Percentiles rank a stretch among this genome's conserved stretches.
Evolutionary conservation across 2,329 filamentous ascomycete genomes (phyloP).

Genomic region (Aspergillus jensenii): DNA sequence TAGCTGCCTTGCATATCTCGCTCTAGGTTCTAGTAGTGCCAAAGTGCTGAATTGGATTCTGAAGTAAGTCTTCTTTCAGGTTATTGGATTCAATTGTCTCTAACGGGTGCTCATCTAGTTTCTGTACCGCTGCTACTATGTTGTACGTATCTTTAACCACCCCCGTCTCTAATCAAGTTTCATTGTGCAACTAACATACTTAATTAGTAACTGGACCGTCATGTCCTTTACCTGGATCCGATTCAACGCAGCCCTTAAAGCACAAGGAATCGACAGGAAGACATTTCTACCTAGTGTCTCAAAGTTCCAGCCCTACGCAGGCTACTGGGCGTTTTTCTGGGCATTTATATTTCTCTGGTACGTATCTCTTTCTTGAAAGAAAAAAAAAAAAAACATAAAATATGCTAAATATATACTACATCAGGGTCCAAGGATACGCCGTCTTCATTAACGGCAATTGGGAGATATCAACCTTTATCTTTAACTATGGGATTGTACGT

Average conservation of each 20-base stretch:
- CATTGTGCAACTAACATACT: not conserved
- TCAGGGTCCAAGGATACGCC: constrained; percentile 2
- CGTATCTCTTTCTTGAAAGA: not conserved
- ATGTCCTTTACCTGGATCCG: constrained; percentile 4
- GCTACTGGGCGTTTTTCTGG: constrained; percentile 4
- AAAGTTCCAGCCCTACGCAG: constrained; percentile 1
- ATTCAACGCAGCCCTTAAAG: constrained; percentile 2
- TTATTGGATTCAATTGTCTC: not conserved
- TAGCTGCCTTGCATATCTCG: not conserved
- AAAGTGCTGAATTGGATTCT: constrained; percentile 5
- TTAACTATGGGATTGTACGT: constrained; percentile 5
- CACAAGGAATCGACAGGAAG: not conserved
- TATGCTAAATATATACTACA: not conserved
- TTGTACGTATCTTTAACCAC: not conserved
- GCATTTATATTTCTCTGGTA: constrained; percentile 6
- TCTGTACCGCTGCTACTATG: constrained; percentile 8
- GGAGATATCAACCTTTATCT: constrained; percentile 4
- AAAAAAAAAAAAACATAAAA: not conserved
- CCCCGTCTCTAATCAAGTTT: not conserved
- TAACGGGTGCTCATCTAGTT: not conserved
- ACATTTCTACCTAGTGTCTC: not conserved
- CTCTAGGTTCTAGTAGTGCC: not conserved
- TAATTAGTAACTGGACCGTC: not conserved
- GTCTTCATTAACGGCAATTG: constrained; percentile 4
- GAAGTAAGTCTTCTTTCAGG: not conserved